Evolutionary conservation across 176 grass and related monocot genomes (phyloP).

Genomic region (Hsuehochloa calcarea): DNA sequence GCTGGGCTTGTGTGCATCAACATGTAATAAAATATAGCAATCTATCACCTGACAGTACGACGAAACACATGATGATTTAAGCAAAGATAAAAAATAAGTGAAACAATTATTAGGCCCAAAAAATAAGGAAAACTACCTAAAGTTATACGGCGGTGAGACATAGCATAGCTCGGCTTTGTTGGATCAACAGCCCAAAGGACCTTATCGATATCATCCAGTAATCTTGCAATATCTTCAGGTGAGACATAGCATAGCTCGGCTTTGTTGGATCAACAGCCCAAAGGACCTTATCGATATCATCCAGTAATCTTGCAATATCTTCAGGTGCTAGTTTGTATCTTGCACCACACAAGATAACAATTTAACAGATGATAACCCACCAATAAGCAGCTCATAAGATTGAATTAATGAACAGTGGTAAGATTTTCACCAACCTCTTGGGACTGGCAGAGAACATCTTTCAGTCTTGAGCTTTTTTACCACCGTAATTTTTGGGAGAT

Average conservation of each 20-base stretch:
- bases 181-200: slow-evolving; percentile 63
- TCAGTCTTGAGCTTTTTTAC: slow-evolving; percentile 62
- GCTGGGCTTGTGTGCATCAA: slow-evolving; percentile 32
- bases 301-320: slow-evolving; percentile 62
- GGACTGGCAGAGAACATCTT: slow-evolving; percentile 59
- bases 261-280: slow-evolving; percentile 60
- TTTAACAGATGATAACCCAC: neutral
- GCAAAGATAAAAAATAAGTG: neutral
- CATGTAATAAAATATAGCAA: slow-evolving; percentile 39
- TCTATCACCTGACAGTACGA: slow-evolving; percentile 22
- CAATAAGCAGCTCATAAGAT: slow-evolving; percentile 1
- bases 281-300: slow-evolving; percentile 74
- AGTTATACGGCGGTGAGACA: slow-evolving; percentile 50
- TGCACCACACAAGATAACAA: neutral
- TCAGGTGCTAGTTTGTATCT: slow-evolving; percentile 61
- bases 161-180: slow-evolving; percentile 40
- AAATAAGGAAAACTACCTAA: slow-evolving; percentile 44
- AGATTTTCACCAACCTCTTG: slow-evolving; percentile 38
- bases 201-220: slow-evolving; percentile 78
- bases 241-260: slow-evolving; percentile 35
- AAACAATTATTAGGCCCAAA: neutral
- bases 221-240: slow-evolving; percentile 67
- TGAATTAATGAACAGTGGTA: neutral
- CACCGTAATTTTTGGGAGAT: slow-evolving; percentile 59
- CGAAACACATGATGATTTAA: neutral